Base-by-base conservation (phyloP, 495 filamentous ascomycete species). In the Podospora conica region DNA sequence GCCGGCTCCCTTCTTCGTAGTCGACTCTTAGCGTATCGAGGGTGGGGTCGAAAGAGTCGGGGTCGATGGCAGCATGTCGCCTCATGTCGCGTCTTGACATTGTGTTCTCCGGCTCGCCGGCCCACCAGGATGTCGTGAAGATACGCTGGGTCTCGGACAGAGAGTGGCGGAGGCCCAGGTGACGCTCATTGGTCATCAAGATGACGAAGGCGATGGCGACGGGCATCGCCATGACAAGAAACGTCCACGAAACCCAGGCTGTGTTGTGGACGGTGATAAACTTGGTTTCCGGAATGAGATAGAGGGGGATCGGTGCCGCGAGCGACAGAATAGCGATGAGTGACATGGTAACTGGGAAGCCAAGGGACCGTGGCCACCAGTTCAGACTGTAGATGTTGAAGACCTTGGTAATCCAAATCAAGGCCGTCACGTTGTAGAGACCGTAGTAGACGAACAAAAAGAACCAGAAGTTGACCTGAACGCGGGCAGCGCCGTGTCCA, bases 321-420 rank as follows among this genome's bases (percentile, higher is more conserved):
- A 87, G 72, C 3, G 86, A 85, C 23, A 86, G 66, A 31, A 81
- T 69, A 55, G 82, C 83, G 65, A 87, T 86, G 31, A 81, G 64
- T 1, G 82, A 82, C 59, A 87, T 78, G 12, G 86, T 86, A 18
- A 81, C 53, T 8, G 84, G 82, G 61, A 88, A 87, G 8, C 86
- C 86, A 9, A 87, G 76, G 27, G 81, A 80, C 28, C 80, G 75
- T 9, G 86, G 86, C 86, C 86, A 88, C 84, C 84, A 86, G 74
- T 86, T 86, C 29, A 88, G 76, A 55, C 83, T 85, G 74, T 88
- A 88, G 24, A 88, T 76, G 72, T 88, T 88, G 73, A 88, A 88
- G 1, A 88, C 79, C 66, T 88, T 88, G 55, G 86, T 88, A 58
- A 88, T 86, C 86, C 86, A 88, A 28, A 87, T 81, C 66, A 88